Conservation (phyloP, 306 rosid species). For the Lupinus albus region DNA sequence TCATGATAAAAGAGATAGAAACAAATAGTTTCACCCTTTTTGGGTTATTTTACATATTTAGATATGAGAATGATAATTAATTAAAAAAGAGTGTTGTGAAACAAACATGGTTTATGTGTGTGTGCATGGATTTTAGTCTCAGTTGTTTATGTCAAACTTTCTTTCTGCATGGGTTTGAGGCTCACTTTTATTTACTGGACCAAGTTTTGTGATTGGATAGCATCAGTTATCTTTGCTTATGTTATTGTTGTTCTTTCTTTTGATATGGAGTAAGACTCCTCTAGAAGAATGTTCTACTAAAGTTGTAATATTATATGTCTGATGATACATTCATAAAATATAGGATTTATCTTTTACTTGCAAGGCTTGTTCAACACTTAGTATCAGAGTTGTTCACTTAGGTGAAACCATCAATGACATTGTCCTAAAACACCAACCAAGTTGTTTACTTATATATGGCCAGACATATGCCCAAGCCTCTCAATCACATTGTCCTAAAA, state of each 20-base stretch:
- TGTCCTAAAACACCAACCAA: no score
- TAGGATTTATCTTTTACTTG: no score
- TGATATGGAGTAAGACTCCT: no score
- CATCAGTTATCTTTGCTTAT: conserved; percentile 22
- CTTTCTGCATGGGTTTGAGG: conserved; percentile 8
- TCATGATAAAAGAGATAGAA: conserved; percentile 23
- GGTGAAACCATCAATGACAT: no score
- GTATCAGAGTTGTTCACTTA: no score
- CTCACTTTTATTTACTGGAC: conserved; percentile 18
- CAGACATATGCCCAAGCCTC: no score
- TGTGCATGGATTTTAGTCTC: conserved; percentile 9
- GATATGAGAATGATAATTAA: conserved; percentile 46
- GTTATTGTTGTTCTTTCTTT: background rate
- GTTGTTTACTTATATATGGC: no score
- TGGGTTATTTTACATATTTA: conserved; percentile 10
- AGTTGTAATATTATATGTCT: no score
- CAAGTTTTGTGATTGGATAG: conserved; percentile 25
- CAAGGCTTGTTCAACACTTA: no score
- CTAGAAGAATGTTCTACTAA: no score
- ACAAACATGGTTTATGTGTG: conserved; percentile 51
- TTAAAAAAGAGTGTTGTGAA: conserved; percentile 50
- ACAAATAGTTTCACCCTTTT: conserved; percentile 24
- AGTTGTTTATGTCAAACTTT: background rate
- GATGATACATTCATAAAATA: no score
- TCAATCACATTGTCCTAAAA: no score